Evolutionary conservation across 2,329 filamentous ascomycete species (phyloP).

Genomic region (Aureobasidium uvarum): DNA sequence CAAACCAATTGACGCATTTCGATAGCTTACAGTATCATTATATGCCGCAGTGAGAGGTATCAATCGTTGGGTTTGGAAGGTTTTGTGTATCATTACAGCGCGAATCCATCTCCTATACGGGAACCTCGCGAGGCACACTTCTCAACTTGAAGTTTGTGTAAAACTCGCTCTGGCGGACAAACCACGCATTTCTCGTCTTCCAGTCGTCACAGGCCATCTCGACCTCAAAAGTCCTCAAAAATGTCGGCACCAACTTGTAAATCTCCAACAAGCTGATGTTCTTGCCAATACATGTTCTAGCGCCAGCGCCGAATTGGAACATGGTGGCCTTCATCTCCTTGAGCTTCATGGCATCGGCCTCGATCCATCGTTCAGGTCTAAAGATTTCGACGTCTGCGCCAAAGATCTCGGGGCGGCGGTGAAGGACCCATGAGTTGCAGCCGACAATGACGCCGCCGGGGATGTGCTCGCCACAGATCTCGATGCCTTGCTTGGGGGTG

Average conservation of each 20-base stretch:
- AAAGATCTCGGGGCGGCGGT: constrained; percentile 66
- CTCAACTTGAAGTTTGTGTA: constrained; percentile 45
- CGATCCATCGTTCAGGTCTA: constrained; percentile 66
- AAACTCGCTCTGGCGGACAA: constrained; percentile 50
- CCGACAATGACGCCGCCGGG: constrained; percentile 71
- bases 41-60: too few relatives aligned
- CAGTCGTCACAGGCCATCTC: constrained; percentile 46
- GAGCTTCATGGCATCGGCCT: constrained; percentile 55
- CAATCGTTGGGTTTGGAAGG: background rate
- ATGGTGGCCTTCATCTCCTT: constrained; percentile 67
- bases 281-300: constrained; percentile 65
- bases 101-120: background rate
- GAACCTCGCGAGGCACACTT: constrained; percentile 27
- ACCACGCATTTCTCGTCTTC: constrained; percentile 56
- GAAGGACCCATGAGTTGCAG: constrained; percentile 72
- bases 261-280: constrained; percentile 52
- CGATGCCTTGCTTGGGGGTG: constrained; percentile 62
- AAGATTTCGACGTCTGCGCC: constrained; percentile 63
- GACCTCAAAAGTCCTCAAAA: constrained; percentile 63
- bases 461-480: constrained; percentile 62
- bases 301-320: constrained; percentile 67
- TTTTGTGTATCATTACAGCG: background rate
- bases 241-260: constrained; percentile 53
- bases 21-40: too few relatives aligned
- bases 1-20: too few relatives aligned